Conservation (phyloP, 192 early-diverging fungal genomes). For the Coemansia sp. region DNA sequence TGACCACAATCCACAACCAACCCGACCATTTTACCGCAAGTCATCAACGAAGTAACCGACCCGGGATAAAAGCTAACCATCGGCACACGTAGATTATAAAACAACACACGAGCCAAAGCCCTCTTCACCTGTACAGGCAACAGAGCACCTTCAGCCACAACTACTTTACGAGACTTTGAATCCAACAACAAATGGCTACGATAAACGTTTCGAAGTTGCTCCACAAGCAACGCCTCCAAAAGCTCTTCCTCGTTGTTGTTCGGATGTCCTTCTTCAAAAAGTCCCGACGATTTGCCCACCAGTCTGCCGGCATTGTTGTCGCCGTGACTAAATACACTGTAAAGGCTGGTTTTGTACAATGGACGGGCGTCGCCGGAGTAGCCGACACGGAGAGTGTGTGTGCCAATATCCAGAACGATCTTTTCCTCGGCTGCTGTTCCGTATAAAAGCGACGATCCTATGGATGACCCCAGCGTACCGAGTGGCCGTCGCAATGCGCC, state of each 20-base stretch:
- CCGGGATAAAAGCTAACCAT: constrained; percentile 75
- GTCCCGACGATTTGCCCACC: neutral
- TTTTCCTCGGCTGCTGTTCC: constrained; percentile 71
- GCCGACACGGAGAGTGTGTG: constrained; percentile 78
- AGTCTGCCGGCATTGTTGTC: constrained; percentile 13
- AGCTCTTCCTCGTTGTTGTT: constrained; percentile 15
- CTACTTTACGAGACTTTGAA: constrained; percentile 80
- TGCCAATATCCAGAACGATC: constrained; percentile 86
- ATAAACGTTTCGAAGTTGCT: constrained; percentile 27
- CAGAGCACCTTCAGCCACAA: constrained; percentile 75
- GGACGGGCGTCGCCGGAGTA: constrained; percentile 84
- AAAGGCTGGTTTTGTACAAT: constrained; percentile 64
- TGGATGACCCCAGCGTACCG: neutral
- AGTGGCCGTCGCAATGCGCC: neutral
- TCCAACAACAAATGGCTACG: constrained; percentile 74
- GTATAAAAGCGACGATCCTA: constrained; percentile 6
- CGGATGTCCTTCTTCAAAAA: neutral
- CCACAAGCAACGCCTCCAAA: constrained; percentile 23
- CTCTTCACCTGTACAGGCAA: constrained; percentile 69
- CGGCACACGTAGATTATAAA: constrained; percentile 78
- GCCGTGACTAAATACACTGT: constrained; percentile 21
- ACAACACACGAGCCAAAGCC: constrained; percentile 70
- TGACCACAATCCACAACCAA: constrained; percentile 88
- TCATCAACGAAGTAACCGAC: constrained; percentile 72
- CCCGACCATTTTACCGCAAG: constrained; percentile 74